Conservation (phyloP, 192 early-diverging fungal species). For the Ambispora gerdemannii region DNA sequence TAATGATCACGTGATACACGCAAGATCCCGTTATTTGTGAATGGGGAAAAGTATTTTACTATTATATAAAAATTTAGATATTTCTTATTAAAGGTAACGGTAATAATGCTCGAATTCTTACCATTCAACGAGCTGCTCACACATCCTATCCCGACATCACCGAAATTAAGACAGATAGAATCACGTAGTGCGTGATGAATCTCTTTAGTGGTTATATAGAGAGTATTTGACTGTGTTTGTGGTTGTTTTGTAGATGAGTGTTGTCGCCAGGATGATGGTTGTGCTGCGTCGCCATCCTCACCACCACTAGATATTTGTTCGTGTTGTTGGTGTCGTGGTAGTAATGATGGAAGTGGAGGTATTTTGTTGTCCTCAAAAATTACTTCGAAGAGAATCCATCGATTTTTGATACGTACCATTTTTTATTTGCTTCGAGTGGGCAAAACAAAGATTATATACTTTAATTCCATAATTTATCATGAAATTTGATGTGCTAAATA, state of each 20-base stretch:
- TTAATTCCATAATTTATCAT: too few relatives aligned
- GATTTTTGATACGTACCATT: slow-evolving; percentile 55
- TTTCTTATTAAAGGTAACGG: too few relatives aligned
- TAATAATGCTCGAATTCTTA: too few relatives aligned
- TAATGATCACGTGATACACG: slow-evolving; percentile 45
- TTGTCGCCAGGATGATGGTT: not conserved
- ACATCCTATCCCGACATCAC: slow-evolving; percentile 43
- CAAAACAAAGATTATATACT: too few relatives aligned
- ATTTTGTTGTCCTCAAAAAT: slow-evolving; percentile 6
- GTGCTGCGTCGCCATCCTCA: not conserved
- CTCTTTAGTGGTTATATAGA: slow-evolving; percentile 26
- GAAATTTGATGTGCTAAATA: too few relatives aligned
- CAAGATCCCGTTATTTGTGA: slow-evolving; percentile 44
- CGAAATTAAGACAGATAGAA: slow-evolving; percentile 46
- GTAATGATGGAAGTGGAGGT: not conserved
- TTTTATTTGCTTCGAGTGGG: too few relatives aligned
- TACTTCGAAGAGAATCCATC: slow-evolving; percentile 47
- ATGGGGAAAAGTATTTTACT: slow-evolving; percentile 50
- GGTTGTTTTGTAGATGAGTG: not conserved
- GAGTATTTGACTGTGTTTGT: slow-evolving; percentile 33
- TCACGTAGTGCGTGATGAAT: slow-evolving; percentile 35
- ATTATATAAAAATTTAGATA: too few relatives aligned
- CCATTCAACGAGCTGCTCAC: slow-evolving; percentile 38
- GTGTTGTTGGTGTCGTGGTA: slow-evolving; percentile 20
- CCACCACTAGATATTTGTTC: not conserved